Evolutionary conservation across 2,329 filamentous ascomycete genomes (phyloP).

Genomic region (Parascedosporium putredinis): DNA sequence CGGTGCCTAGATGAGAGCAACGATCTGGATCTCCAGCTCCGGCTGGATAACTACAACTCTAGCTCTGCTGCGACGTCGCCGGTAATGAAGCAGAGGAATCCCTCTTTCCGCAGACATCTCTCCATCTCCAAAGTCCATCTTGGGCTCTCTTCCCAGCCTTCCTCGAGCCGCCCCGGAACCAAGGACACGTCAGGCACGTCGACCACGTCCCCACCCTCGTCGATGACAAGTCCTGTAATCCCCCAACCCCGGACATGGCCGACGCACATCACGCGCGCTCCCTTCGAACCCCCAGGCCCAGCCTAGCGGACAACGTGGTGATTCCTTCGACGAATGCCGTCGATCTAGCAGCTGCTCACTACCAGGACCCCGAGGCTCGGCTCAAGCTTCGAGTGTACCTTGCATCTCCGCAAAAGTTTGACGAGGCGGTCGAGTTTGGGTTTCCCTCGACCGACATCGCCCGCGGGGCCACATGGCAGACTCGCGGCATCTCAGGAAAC

Average conservation of each 20-base stretch:
- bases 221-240: constrained; percentile 16
- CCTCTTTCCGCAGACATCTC: constrained; percentile 59
- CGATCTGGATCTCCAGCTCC: constrained; percentile 56
- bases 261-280: constrained; percentile 43
- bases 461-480: constrained; percentile 23
- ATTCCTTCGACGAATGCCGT: constrained; percentile 10
- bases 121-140: constrained; percentile 61
- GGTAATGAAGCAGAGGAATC: constrained; percentile 14
- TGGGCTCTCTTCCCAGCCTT: constrained; percentile 38
- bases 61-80: constrained; percentile 22
- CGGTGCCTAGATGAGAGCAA: constrained; percentile 66
- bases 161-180: constrained; percentile 35
- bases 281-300: constrained; percentile 38
- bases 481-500: constrained; percentile 13
- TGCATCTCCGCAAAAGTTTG: constrained; percentile 86
- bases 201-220: constrained; percentile 15
- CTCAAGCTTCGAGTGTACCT: constrained; percentile 78
- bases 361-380: constrained; percentile 81
- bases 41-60: constrained; percentile 53
- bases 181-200: constrained; percentile 26
- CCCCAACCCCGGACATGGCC: constrained; percentile 25
- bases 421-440: constrained; percentile 88
- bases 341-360: constrained; percentile 64
- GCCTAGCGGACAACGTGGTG: constrained; percentile 7
- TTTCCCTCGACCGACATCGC: constrained; percentile 57